phyloP scores from a whole-genome alignment of 805 yeast species.

The Candida xyloterini region DNA sequence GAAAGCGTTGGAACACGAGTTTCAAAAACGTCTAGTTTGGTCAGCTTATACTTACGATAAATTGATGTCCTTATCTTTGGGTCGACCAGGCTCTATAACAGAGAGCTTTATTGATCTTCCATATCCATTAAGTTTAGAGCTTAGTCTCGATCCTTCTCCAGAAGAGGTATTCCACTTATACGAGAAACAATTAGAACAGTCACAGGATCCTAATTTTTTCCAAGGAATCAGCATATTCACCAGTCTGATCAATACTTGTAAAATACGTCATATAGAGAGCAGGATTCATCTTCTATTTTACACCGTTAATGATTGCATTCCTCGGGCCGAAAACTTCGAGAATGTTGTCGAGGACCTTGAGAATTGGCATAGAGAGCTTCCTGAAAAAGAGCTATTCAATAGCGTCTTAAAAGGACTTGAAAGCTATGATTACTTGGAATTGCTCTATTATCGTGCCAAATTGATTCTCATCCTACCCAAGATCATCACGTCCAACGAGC shows the following conservation, averaged over 20 bases:
- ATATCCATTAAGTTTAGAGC: constrained; percentile 20
- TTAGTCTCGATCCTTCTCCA: constrained; percentile 7
- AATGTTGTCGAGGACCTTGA: constrained; percentile 16
- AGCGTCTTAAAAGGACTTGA: constrained; percentile 15
- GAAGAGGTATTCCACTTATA: constrained; percentile 14
- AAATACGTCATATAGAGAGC: constrained; percentile 22
- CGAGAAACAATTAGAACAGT: constrained; percentile 17
- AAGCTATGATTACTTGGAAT: constrained; percentile 20
- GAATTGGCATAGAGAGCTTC: constrained; percentile 14
- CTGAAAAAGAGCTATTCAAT: constrained; percentile 12
- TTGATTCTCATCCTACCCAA: constrained; percentile 19
- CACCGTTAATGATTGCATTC: constrained; percentile 14
- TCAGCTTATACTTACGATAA: constrained; percentile 23
- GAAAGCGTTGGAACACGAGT: constrained; percentile 19
- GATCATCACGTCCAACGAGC: constrained; percentile 15
- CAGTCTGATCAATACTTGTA: constrained; percentile 17
- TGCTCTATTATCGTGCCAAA: constrained; percentile 19
- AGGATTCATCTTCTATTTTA: constrained; percentile 18
- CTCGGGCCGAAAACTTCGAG: constrained; percentile 16
- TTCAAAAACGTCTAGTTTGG: constrained; percentile 24
- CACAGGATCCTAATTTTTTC: constrained; percentile 11
- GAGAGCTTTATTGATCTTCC: constrained; percentile 24
- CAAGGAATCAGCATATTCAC: constrained; percentile 18
- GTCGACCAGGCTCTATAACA: constrained; percentile 23
- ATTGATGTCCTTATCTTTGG: constrained; percentile 21